Evolutionary conservation across 495 filamentous ascomycete species (phyloP).

Genomic region (Trichoderma gamsii): DNA sequence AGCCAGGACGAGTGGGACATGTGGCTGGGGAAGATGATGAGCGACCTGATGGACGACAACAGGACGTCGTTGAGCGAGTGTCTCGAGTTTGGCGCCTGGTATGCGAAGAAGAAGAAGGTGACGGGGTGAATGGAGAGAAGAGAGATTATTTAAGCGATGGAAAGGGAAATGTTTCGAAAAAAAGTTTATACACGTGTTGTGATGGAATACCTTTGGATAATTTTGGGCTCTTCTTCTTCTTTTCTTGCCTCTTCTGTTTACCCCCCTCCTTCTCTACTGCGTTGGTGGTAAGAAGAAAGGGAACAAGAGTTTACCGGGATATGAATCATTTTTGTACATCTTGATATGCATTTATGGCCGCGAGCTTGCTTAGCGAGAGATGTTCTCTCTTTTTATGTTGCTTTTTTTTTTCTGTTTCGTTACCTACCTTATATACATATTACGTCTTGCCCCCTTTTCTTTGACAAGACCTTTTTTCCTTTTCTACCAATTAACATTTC

Average conservation of each 20-base stretch:
- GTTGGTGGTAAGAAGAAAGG: not conserved
- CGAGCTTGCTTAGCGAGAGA: not conserved
- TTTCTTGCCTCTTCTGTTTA: not conserved
- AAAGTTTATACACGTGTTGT: not conserved
- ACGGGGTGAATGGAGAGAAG: slow-evolving; percentile 10
- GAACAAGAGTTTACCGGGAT: not conserved
- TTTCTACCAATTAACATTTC: no score
- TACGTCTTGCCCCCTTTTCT: no score
- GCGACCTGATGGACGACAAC: slow-evolving; percentile 69
- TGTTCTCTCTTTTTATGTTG: slow-evolving; percentile 1
- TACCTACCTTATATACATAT: not conserved
- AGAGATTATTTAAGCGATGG: not conserved
- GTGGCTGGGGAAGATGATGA: slow-evolving; percentile 84
- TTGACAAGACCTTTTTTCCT: no score
- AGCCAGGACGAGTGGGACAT: slow-evolving; percentile 87
- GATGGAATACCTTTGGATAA: not conserved
- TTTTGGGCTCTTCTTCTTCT: not conserved
- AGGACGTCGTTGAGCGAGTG: slow-evolving; percentile 82
- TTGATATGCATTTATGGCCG: not conserved
- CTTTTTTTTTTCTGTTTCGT: not conserved
- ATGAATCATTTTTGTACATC: not conserved
- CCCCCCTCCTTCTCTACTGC: not conserved
- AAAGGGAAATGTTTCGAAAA: not conserved
- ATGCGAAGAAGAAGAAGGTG: slow-evolving; percentile 58
- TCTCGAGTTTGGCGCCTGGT: slow-evolving; percentile 92